Conservation (phyloP, 768 basidiomycete genomes). For the Strobilomyces confusus region DNA sequence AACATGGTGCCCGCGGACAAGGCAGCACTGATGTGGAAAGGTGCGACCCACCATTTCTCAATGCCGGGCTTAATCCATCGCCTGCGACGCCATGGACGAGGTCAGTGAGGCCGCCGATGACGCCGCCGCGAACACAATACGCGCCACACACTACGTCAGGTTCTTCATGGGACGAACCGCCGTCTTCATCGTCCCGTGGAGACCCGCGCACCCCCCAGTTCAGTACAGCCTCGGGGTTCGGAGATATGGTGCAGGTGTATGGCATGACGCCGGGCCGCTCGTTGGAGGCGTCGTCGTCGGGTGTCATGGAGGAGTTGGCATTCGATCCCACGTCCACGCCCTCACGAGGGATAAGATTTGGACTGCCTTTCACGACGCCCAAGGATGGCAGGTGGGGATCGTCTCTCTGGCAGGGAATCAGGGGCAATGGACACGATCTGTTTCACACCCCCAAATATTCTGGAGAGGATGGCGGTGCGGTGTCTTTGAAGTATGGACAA, state of each 20-base stretch:
- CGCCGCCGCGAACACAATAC: constrained; percentile 39
- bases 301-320: constrained; percentile 45
- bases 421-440: constrained; percentile 37
- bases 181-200: constrained; percentile 42
- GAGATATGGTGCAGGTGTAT: constrained; percentile 39
- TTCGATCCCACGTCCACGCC: constrained; percentile 82
- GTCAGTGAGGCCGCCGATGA: constrained; percentile 39
- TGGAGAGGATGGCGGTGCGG: constrained; percentile 18
- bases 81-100: constrained; percentile 49
- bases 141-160: constrained; percentile 31
- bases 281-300: constrained; percentile 26
- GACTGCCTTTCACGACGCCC: constrained; percentile 57
- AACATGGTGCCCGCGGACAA: background rate
- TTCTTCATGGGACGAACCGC: constrained; percentile 43
- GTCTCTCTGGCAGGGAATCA: constrained; percentile 16
- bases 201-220: constrained; percentile 56
- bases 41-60: constrained; percentile 58
- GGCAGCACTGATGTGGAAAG: constrained; percentile 29
- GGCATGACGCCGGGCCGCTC: constrained; percentile 35
- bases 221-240: constrained; percentile 26
- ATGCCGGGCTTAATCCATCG: constrained; percentile 49
- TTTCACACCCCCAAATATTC: constrained; percentile 53
- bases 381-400: constrained; percentile 47
- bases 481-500: constrained; percentile 5
- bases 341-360: constrained; percentile 70